Percentiles rank a stretch among this genome's conserved stretches.
phyloP scores from a whole-genome alignment of 805 yeast species.

The Candida nitratophila region DNA sequence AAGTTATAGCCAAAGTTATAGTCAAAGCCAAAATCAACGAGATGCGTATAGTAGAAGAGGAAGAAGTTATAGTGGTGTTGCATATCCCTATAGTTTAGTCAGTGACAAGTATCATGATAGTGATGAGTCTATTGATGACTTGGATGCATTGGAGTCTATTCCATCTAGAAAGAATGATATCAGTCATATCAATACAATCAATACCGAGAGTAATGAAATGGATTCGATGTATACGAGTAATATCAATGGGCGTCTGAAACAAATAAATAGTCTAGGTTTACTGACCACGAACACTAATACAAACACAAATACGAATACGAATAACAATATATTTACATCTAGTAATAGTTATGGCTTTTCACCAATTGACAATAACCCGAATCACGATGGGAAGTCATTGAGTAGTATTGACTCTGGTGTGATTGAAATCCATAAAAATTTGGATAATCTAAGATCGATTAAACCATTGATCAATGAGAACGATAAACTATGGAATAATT shows the following conservation, averaged over 20 bases:
- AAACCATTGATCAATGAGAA: constrained; percentile 58
- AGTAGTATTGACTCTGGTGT: constrained; percentile 1
- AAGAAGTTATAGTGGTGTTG: no score
- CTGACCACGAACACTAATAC: no score
- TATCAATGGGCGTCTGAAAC: no score
- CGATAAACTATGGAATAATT: constrained; percentile 49
- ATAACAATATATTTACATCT: no score
- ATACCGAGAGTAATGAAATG: neutral
- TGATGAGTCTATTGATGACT: constrained; percentile 2
- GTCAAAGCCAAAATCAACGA: neutral
- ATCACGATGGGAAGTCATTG: neutral
- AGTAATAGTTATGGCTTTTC: no score
- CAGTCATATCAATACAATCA: neutral
- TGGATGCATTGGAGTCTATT: constrained; percentile 3
- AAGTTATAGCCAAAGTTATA: neutral
- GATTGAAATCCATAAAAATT: constrained; percentile 20
- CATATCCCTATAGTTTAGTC: no score
- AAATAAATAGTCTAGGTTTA: no score
- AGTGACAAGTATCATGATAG: no score
- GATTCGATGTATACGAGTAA: neutral
- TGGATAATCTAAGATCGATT: constrained; percentile 45
- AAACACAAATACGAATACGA: no score
- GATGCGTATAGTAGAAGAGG: neutral
- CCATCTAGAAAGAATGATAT: neutral
- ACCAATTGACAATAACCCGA: no score